phyloP scores from a whole-genome alignment of 1,284 basidiomycete genomes.

The Irpex rosettiformis region DNA sequence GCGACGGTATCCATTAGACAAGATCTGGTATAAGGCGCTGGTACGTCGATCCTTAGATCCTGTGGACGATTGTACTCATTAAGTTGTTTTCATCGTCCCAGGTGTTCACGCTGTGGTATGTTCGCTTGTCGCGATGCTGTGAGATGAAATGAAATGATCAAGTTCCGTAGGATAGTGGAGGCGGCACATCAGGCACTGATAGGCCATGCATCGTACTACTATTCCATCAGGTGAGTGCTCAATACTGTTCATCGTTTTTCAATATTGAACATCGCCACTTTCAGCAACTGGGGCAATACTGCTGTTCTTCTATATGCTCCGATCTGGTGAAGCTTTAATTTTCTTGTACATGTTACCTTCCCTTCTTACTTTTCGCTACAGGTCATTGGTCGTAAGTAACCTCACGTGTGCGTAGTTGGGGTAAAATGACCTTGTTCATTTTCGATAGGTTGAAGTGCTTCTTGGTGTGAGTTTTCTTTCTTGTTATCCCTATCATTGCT shows the following conservation, averaged over 20 bases:
- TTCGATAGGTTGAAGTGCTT: slow-evolving; percentile 49
- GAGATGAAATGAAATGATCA: background rate
- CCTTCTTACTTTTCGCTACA: slow-evolving; percentile 15
- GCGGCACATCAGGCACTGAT: slow-evolving; percentile 51
- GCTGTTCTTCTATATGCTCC: slow-evolving; percentile 38
- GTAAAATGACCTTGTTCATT: background rate
- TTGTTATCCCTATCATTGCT: background rate
- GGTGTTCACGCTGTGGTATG: slow-evolving; percentile 46
- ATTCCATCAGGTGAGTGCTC: slow-evolving; percentile 42
- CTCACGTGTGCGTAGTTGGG: background rate
- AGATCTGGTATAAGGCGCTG: slow-evolving; percentile 47
- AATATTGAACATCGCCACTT: background rate
- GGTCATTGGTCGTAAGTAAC: slow-evolving; percentile 49
- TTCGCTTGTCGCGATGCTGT: background rate
- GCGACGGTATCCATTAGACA: slow-evolving; percentile 51
- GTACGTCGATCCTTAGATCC: slow-evolving; percentile 34
- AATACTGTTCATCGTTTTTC: background rate
- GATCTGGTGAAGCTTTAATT: slow-evolving; percentile 38
- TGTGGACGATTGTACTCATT: background rate
- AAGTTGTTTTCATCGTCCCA: slow-evolving; percentile 17
- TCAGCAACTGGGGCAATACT: slow-evolving; percentile 46
- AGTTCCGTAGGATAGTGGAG: slow-evolving; percentile 42
- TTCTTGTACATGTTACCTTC: background rate
- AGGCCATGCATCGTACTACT: slow-evolving; percentile 55
- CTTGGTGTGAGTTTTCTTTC: slow-evolving; percentile 44